phyloP scores from a whole-genome alignment of 306 rosid genomes.

The Citrullus colocynthis region DNA sequence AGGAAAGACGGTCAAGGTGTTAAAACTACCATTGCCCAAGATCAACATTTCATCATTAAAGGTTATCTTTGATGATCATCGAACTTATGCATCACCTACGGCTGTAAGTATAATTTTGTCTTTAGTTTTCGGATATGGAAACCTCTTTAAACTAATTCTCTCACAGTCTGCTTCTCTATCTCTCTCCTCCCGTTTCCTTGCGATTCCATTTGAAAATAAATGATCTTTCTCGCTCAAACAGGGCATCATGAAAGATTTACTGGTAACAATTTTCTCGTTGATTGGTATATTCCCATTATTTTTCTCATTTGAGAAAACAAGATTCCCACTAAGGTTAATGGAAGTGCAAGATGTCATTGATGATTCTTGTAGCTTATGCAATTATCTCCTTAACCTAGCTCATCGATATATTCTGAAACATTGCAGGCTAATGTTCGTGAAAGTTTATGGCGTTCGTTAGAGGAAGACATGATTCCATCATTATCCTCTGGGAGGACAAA shows the following conservation, averaged over 20 bases:
- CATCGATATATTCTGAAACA: slow-evolving; percentile 2
- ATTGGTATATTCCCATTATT: background rate
- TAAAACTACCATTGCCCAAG: slow-evolving; percentile 75
- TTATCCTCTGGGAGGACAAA: slow-evolving; percentile 51
- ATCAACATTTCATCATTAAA: slow-evolving; percentile 69
- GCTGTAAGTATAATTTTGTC: slow-evolving; percentile 47
- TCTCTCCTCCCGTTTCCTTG: background rate
- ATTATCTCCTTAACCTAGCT: slow-evolving; percentile 1
- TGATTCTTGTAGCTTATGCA: slow-evolving; percentile 12
- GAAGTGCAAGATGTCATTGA: background rate
- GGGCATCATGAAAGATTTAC: background rate
- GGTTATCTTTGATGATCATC: slow-evolving; percentile 79
- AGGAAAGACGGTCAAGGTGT: slow-evolving; percentile 63
- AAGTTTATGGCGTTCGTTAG: slow-evolving; percentile 71
- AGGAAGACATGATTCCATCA: slow-evolving; percentile 83
- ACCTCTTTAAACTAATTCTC: background rate
- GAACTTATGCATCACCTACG: slow-evolving; percentile 79
- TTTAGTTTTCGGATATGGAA: background rate
- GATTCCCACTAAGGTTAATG: background rate
- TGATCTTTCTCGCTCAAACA: background rate
- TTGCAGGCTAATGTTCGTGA: slow-evolving; percentile 69
- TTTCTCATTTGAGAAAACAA: background rate
- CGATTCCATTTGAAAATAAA: background rate
- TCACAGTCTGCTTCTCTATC: background rate
- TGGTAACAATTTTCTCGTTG: background rate